A percentile compares a stretch with the other conserved stretches of the same genome.
These are phyloP conservation scores for Coniferiporia sulphurascens DNA, from an alignment of 1,284 basidiomycete species.

Conservation along the genomic window DNA sequence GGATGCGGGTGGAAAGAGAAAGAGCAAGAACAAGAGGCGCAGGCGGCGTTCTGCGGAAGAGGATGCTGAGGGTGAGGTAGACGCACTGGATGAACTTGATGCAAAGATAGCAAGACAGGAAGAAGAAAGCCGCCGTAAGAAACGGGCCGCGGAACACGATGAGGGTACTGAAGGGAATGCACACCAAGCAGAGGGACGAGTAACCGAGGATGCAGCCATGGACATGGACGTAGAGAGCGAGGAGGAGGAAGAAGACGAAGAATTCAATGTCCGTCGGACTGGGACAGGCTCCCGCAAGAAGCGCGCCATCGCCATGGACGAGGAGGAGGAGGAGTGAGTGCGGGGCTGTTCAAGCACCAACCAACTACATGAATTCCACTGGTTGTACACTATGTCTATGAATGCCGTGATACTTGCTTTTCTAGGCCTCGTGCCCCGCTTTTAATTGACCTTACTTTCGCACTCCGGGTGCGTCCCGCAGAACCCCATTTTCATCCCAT, in stretches of 20 bases:
- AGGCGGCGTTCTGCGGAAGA: slow-evolving; percentile 33
- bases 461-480: slow-evolving; percentile 33
- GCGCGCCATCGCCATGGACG: slow-evolving; percentile 50
- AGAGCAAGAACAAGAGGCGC: slow-evolving; percentile 34
- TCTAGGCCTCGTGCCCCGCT: neutral
- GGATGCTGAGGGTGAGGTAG: slow-evolving; percentile 45
- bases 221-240: slow-evolving; percentile 75
- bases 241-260: slow-evolving; percentile 63
- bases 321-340: slow-evolving; percentile 49
- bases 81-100: slow-evolving; percentile 65
- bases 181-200: slow-evolving; percentile 35
- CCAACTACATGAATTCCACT: neutral
- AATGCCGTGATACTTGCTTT: neutral
- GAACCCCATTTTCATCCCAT: slow-evolving; percentile 55
- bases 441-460: slow-evolving; percentile 15
- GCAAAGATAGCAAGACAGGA: slow-evolving; percentile 51
- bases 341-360: neutral
- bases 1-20: slow-evolving; percentile 28
- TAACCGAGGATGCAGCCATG: slow-evolving; percentile 30
- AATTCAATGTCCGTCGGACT: slow-evolving; percentile 53
- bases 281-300: slow-evolving; percentile 48
- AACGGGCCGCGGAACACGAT: slow-evolving; percentile 22
- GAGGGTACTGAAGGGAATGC: slow-evolving; percentile 22
- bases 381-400: neutral
- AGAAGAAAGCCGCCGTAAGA: slow-evolving; percentile 41